phyloP scores from a whole-genome alignment of 140 eudicot species.

The Flaveria floridana region DNA sequence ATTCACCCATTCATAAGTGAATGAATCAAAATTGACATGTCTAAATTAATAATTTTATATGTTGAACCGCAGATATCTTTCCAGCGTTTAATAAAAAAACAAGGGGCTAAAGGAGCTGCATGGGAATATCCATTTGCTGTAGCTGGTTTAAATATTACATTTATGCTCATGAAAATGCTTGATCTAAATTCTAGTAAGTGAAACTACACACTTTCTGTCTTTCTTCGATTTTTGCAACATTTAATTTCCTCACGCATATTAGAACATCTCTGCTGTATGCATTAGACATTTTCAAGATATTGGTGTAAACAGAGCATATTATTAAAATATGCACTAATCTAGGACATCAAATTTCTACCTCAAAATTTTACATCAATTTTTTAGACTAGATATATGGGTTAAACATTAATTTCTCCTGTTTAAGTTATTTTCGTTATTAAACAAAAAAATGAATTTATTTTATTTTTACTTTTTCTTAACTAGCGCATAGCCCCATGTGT shows the following conservation, averaged over 20 bases:
- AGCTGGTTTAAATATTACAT: slow-evolving; percentile 93
- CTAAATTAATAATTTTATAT: slow-evolving; percentile 2
- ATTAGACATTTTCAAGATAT: not conserved
- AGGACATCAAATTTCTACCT: not conserved
- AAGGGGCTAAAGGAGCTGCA: slow-evolving; percentile 61
- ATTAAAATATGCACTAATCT: not conserved
- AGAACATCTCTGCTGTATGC: not conserved
- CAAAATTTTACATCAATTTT: not conserved
- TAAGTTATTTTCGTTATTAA: not conserved
- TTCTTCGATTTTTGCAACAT: not conserved
- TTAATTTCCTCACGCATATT: slow-evolving; percentile 9
- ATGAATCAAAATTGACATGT: slow-evolving; percentile 10
- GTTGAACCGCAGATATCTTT: slow-evolving; percentile 61
- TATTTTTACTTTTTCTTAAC: not conserved
- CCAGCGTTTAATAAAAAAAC: slow-evolving; percentile 63
- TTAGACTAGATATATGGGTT: not conserved
- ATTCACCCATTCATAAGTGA: slow-evolving; percentile 1
- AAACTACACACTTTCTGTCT: slow-evolving; percentile 19
- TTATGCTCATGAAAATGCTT: slow-evolving; percentile 93
- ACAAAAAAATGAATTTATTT: not conserved
- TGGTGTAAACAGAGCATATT: not conserved
- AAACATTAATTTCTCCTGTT: not conserved
- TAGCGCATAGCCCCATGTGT: not conserved
- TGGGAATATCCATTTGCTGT: slow-evolving; percentile 98
- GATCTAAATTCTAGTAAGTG: slow-evolving; percentile 72